Conservation (phyloP, 495 filamentous ascomycete species). For the Penicillium simplicissimum region DNA sequence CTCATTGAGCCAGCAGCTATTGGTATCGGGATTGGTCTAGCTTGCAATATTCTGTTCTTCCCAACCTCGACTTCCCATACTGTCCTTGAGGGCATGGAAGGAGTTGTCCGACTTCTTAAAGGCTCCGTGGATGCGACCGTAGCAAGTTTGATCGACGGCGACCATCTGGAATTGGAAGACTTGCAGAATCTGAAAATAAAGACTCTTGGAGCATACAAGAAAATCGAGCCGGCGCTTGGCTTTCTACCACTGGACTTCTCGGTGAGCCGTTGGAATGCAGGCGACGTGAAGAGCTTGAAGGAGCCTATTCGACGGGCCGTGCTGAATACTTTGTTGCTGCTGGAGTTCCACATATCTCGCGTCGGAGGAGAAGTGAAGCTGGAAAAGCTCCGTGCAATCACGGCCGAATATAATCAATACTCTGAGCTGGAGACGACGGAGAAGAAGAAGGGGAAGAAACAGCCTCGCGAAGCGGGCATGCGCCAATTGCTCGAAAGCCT, state of each 20-base stretch:
- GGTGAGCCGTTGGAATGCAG: conserved; percentile 31
- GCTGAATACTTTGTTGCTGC: conserved; percentile 18
- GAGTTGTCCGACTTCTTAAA: conserved; percentile 32
- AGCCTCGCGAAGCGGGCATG: conserved; percentile 26
- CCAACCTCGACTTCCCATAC: conserved; percentile 42
- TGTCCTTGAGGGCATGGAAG: conserved; percentile 38
- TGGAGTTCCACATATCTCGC: conserved; percentile 32
- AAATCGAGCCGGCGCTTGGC: conserved; percentile 26
- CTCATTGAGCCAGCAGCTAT: conserved; percentile 40
- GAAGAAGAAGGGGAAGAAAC: conserved; percentile 20
- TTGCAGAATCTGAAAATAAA: conserved; percentile 23
- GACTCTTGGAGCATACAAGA: conserved; percentile 22
- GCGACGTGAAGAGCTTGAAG: conserved; percentile 34
- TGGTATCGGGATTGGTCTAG: conserved; percentile 41
- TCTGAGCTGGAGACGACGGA: conserved; percentile 12
- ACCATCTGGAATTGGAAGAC: conserved; percentile 15
- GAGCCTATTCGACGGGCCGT: conserved; percentile 28
- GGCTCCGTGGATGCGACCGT: conserved; percentile 30
- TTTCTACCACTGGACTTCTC: conserved; percentile 36
- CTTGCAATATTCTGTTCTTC: conserved; percentile 41
- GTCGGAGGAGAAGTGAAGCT: conserved; percentile 25
- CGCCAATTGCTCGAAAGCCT: conserved; percentile 32
- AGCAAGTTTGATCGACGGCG: conserved; percentile 17
- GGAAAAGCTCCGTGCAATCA: conserved; percentile 23
- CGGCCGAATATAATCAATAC: not conserved